Base-by-base conservation (phyloP, 2,329 filamentous ascomycete genomes). In the Paraconiothyrium brasiliense region DNA sequence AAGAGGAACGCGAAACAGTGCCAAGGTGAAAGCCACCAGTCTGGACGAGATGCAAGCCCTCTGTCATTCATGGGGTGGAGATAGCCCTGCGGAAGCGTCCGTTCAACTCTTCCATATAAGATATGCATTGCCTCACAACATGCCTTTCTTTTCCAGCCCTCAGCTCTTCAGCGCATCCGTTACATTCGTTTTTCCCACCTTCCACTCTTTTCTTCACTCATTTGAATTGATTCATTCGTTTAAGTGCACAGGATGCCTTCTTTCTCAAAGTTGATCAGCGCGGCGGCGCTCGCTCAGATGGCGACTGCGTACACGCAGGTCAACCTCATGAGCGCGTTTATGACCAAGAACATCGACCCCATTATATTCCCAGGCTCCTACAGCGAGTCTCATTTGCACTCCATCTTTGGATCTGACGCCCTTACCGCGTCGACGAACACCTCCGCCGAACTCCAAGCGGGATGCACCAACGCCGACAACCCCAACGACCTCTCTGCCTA, bases 401-500 rank as follows among this genome's bases (percentile, higher is more conserved):
- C 79, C 6, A 82, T 83, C 71, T 82, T 79, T 63, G 80, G 81
- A 56, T 81, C 80, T 5, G 81, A 83, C 61, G 76, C 75, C 48
- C 73, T 83, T 16, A 80, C 78, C 13, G 73, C 72, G 32, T 73
- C 74, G 61, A 79, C 78, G 13, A 78, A 73, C 9, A 79, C 75
- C 1, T 79, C 74, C 30, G 72, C 73, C 3, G 71, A 76, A 58
- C 74, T 84, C 1, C 80, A 82, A 44, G 65, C 70, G 3, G 82
- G 82, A 9, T 84, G 82, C 74, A 79, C 81, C 10, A 80, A 76
- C 9, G 79, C 75, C 16, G 71, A 82, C 62, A 84, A 84, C 71
- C 79, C 81, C 22, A 84, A 84, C 57, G 82, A 84, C 59, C 70
- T 83, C 1, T 82, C 80, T 0, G 71, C 78, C 4, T 84, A 84